These are phyloP conservation scores for Cephalotrichum gorgonifer DNA, from an alignment of 2,329 filamentous ascomycete species.

Conservation along the genomic window DNA sequence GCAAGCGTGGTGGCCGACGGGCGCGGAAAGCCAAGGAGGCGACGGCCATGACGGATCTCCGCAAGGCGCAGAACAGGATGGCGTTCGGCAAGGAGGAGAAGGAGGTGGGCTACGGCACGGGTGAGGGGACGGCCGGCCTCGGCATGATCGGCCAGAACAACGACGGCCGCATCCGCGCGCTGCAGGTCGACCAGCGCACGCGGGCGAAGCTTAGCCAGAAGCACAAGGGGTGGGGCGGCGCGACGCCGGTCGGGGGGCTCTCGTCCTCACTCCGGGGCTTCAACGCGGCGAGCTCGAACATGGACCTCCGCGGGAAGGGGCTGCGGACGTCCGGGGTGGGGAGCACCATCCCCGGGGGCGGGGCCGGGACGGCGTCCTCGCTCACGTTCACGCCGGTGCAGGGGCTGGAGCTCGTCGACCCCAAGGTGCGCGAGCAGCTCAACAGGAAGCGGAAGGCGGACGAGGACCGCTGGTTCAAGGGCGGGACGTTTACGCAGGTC, in stretches of 20 bases:
- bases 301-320: slow-evolving; percentile 66
- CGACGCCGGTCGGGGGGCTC: slow-evolving; percentile 53
- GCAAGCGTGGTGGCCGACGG: slow-evolving; percentile 83
- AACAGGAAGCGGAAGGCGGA: slow-evolving; percentile 87
- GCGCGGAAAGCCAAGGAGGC: slow-evolving; percentile 95
- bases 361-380: slow-evolving; percentile 68
- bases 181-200: slow-evolving; percentile 88
- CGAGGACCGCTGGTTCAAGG: slow-evolving; percentile 93
- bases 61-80: slow-evolving; percentile 93
- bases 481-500: slow-evolving; percentile 91
- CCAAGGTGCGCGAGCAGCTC: slow-evolving; percentile 79
- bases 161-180: slow-evolving; percentile 77
- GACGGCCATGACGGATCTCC: slow-evolving; percentile 89
- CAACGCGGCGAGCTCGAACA: slow-evolving; percentile 53
- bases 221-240: slow-evolving; percentile 86
- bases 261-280: slow-evolving; percentile 79
- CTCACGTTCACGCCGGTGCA: slow-evolving; percentile 93
- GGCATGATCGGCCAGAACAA: slow-evolving; percentile 91
- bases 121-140: slow-evolving; percentile 75
- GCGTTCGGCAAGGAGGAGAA: slow-evolving; percentile 92
- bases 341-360: slow-evolving; percentile 44
- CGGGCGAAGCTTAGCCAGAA: slow-evolving; percentile 89
- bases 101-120: slow-evolving; percentile 82
- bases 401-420: slow-evolving; percentile 88
- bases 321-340: slow-evolving; percentile 76